A percentile compares a stretch with the other conserved stretches of the same genome.
phyloP scores from a whole-genome alignment of 2,329 filamentous ascomycete genomes.

The Thielaviopsis populi region DNA sequence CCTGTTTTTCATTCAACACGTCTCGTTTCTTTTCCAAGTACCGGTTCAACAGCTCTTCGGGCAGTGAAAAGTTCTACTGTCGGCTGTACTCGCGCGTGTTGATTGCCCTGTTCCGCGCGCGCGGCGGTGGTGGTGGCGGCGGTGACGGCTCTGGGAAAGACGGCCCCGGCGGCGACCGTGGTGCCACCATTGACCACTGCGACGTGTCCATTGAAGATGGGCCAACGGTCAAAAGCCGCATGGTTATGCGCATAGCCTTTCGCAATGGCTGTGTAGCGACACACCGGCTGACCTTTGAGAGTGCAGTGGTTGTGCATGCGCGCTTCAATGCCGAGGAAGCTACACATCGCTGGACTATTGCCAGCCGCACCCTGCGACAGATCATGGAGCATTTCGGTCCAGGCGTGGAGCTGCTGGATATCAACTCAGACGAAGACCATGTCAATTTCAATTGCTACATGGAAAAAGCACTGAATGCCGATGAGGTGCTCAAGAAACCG shows the following conservation, averaged over 20 bases:
- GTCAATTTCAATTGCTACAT: conserved; percentile 71
- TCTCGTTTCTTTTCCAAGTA: conserved; percentile 60
- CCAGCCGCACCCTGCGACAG: conserved; percentile 54
- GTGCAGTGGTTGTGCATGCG: conserved; percentile 58
- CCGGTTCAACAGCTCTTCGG: conserved; percentile 43
- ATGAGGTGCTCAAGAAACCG: conserved; percentile 62
- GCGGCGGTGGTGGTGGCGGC: conserved; percentile 41
- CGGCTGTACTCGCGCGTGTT: conserved; percentile 45
- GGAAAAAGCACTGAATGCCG: conserved; percentile 57
- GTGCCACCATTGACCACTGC: conserved; percentile 57
- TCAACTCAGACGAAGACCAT: conserved; percentile 57
- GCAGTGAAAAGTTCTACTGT: conserved; percentile 49
- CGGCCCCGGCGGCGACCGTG: conserved; percentile 29
- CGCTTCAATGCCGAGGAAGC: conserved; percentile 55
- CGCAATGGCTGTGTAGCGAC: conserved; percentile 65
- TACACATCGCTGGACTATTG: conserved; percentile 56
- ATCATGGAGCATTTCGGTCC: conserved; percentile 69
- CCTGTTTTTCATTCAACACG: conserved; percentile 52
- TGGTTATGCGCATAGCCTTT: conserved; percentile 59
- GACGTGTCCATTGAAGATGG: conserved; percentile 61
- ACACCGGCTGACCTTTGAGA: conserved; percentile 61
- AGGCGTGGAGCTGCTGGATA: conserved; percentile 66
- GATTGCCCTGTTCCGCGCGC: conserved; percentile 58
- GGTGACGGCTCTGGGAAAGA: conserved; percentile 42
- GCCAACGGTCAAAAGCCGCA: conserved; percentile 53